A percentile compares a stretch with the other conserved stretches of the same genome.
Conservation (phyloP, 1,284 basidiomycete species). For the Puccinia triticina region DNA sequence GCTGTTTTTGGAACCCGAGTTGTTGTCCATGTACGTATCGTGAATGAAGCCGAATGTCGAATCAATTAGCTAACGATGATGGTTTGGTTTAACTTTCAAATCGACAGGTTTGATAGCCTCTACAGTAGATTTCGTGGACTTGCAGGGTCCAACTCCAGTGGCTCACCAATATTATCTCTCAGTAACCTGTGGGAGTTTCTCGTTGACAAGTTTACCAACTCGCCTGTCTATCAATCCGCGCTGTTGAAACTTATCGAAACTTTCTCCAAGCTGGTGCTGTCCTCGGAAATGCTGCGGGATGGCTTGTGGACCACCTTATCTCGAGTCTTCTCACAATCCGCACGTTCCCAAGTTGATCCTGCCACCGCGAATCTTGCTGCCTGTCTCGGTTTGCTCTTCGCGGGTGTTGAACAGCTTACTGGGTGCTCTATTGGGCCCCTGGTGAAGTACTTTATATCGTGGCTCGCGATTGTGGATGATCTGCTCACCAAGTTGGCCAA, state of each 20-base stretch:
- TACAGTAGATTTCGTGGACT: constrained; percentile 9
- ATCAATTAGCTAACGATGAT: background rate
- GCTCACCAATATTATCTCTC: background rate
- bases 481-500: constrained; percentile 30
- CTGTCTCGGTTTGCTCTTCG: constrained; percentile 25
- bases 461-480: constrained; percentile 45
- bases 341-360: background rate
- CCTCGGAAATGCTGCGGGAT: constrained; percentile 42
- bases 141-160: constrained; percentile 9
- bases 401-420: constrained; percentile 43
- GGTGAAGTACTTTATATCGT: constrained; percentile 38
- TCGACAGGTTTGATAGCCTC: constrained; percentile 17
- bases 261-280: constrained; percentile 36
- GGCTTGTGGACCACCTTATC: constrained; percentile 38
- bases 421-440: constrained; percentile 42
- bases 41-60: background rate
- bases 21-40: constrained; percentile 20
- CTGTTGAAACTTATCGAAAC: constrained; percentile 38
- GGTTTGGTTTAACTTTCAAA: background rate
- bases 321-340: constrained; percentile 2
- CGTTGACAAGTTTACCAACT: constrained; percentile 35
- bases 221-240: constrained; percentile 46
- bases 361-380: constrained; percentile 13
- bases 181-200: constrained; percentile 8
- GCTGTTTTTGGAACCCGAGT: constrained; percentile 37